These are phyloP conservation scores for Leccinum subgranulosum DNA, from an alignment of 768 basidiomycete genomes.

Conservation along the genomic window DNA sequence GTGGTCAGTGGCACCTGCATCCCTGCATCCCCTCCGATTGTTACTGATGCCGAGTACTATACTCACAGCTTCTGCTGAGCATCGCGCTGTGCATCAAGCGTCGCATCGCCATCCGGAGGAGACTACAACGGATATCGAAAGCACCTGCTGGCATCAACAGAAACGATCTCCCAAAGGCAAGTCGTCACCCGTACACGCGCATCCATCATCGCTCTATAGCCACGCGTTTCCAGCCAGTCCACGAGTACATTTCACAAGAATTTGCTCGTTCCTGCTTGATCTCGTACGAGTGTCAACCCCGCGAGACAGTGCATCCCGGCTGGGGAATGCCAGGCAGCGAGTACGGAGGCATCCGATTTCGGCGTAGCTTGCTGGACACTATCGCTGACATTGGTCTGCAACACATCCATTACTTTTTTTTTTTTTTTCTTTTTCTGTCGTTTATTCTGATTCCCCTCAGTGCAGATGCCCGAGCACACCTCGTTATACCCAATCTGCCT, in stretches of 20 bases:
- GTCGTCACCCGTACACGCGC: constrained; percentile 1
- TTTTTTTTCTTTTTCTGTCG: background rate
- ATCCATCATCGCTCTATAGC: background rate
- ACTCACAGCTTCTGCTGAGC: constrained; percentile 50
- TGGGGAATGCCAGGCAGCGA: constrained; percentile 73
- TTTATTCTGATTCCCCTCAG: constrained; percentile 1
- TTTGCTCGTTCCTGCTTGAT: constrained; percentile 73
- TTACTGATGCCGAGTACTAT: background rate
- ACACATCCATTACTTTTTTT: background rate
- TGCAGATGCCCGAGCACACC: constrained; percentile 64
- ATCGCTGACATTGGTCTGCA: constrained; percentile 63
- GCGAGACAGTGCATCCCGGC: constrained; percentile 61
- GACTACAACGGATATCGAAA: constrained; percentile 67
- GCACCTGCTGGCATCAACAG: constrained; percentile 48
- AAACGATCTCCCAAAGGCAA: constrained; percentile 60
- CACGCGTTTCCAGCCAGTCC: constrained; percentile 47
- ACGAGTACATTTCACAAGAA: constrained; percentile 68
- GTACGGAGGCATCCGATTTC: constrained; percentile 60
- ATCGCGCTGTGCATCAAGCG: constrained; percentile 65
- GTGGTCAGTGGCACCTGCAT: constrained; percentile 48
- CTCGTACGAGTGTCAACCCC: constrained; percentile 67
- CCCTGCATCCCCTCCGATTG: background rate
- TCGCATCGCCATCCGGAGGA: constrained; percentile 60
- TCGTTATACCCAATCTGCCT: constrained; percentile 72
- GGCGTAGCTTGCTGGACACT: constrained; percentile 67